Evolutionary conservation across 495 filamentous ascomycete species (phyloP).

Genomic region (Annulohypoxylon stygium): DNA sequence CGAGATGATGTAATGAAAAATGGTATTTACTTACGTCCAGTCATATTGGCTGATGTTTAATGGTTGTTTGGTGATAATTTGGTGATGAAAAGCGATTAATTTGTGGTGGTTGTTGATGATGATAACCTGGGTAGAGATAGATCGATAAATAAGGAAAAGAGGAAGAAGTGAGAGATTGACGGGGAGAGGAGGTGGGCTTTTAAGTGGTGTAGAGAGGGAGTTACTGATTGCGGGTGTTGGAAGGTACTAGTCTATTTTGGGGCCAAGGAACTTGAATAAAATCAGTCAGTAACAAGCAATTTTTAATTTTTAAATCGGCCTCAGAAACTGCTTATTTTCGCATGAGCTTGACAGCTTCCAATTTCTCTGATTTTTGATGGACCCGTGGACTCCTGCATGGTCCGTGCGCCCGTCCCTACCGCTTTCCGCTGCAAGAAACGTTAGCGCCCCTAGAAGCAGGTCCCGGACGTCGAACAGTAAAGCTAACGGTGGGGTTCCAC

Average conservation of each 20-base stretch:
- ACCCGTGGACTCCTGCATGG: slow-evolving; percentile 27
- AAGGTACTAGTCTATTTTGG: slow-evolving; percentile 52
- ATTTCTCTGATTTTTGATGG: slow-evolving; percentile 27
- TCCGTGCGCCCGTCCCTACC: slow-evolving; percentile 19
- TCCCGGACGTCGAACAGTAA: not conserved
- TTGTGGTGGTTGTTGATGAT: slow-evolving; percentile 52
- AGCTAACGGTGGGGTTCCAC: not conserved
- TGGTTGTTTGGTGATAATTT: slow-evolving; percentile 50
- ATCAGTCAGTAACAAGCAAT: not conserved
- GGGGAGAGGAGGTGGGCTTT: slow-evolving; percentile 40
- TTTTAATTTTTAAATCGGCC: slow-evolving; percentile 7
- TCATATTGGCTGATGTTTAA: slow-evolving; percentile 73
- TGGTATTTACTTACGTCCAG: slow-evolving; percentile 86
- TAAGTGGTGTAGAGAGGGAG: slow-evolving; percentile 36
- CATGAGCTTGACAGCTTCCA: slow-evolving; percentile 30
- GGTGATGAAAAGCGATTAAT: slow-evolving; percentile 50
- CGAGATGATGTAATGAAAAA: slow-evolving; percentile 43
- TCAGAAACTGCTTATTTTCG: slow-evolving; percentile 31
- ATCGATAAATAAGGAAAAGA: slow-evolving; percentile 48
- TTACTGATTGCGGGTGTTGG: slow-evolving; percentile 41
- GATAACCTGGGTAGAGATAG: slow-evolving; percentile 48
- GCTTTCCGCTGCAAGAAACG: slow-evolving; percentile 1
- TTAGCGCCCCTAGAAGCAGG: not conserved
- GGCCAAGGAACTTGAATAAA: slow-evolving; percentile 19
- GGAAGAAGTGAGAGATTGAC: slow-evolving; percentile 43